phyloP scores from a whole-genome alignment of 2,329 filamentous ascomycete genomes.

The Colletotrichum lini region DNA sequence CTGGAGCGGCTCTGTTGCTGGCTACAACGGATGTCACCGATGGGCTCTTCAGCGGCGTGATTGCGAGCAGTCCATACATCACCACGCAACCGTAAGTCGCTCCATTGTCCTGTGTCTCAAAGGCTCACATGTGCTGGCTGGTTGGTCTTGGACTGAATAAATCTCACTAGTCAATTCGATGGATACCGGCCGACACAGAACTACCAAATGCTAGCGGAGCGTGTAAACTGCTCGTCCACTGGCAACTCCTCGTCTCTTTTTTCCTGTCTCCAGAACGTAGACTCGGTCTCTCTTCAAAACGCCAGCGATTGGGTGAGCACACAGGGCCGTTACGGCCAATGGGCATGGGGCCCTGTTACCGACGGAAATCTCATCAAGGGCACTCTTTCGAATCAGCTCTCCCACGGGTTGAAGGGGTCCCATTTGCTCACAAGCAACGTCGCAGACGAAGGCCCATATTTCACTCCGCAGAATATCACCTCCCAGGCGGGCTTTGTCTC shows the following conservation, averaged over 20 bases:
- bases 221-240: constrained; percentile 9
- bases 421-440: constrained; percentile 33
- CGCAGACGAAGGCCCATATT: constrained; percentile 32
- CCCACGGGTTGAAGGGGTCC: constrained; percentile 3
- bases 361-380: constrained; percentile 27
- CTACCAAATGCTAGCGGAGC: constrained; percentile 22
- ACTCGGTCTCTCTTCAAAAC: constrained; percentile 26
- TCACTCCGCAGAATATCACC: constrained; percentile 26
- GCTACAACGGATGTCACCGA: constrained; percentile 10
- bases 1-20: constrained; percentile 13
- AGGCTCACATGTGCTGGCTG: too few species aligned
- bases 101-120: too few species aligned
- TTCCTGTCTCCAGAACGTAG: constrained; percentile 24
- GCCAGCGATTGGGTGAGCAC: constrained; percentile 37
- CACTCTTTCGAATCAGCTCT: not conserved
- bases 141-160: too few species aligned
- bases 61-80: constrained; percentile 34
- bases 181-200: constrained; percentile 3
- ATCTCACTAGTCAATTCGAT: not conserved
- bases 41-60: constrained; percentile 19
- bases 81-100: constrained; percentile 23
- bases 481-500: constrained; percentile 17
- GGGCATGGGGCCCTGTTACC: constrained; percentile 25
- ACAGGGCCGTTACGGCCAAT: constrained; percentile 24
- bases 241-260: not conserved